Conservation (phyloP, 2,329 filamentous ascomycete genomes). For the Arthrobotrys pseudoclavata region DNA sequence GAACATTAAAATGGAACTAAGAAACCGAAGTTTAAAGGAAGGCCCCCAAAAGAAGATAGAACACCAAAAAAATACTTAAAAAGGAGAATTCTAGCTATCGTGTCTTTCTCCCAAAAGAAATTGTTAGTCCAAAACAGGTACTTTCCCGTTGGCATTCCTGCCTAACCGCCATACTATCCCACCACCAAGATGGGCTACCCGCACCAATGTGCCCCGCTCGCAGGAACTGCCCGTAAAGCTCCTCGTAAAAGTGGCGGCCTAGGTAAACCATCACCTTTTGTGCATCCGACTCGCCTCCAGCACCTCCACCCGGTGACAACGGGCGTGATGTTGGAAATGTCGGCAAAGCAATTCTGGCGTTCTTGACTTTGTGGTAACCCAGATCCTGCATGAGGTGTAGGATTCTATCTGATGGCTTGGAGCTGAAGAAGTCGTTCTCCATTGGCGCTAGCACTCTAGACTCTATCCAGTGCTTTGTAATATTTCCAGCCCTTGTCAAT, state of each 20-base stretch:
- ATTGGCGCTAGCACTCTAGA: slow-evolving; percentile 57
- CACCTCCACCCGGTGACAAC: slow-evolving; percentile 29
- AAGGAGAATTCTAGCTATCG: slow-evolving; percentile 38
- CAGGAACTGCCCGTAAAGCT: slow-evolving; percentile 60
- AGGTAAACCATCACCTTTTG: slow-evolving; percentile 60
- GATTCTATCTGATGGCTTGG: slow-evolving; percentile 59
- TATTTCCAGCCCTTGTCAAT: slow-evolving; percentile 55
- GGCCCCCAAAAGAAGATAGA: slow-evolving; percentile 40
- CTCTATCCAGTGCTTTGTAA: slow-evolving; percentile 60
- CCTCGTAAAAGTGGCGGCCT: slow-evolving; percentile 60
- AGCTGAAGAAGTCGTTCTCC: slow-evolving; percentile 58
- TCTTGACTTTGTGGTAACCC: slow-evolving; percentile 59
- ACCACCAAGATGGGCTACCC: slow-evolving; percentile 60
- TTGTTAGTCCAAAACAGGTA: slow-evolving; percentile 60
- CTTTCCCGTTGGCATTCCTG: slow-evolving; percentile 61
- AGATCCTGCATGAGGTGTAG: slow-evolving; percentile 56
- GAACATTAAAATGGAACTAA: slow-evolving; percentile 51
- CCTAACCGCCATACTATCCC: slow-evolving; percentile 60
- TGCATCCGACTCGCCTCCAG: slow-evolving; percentile 57
- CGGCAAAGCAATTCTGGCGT: slow-evolving; percentile 59
- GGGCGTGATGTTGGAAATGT: slow-evolving; percentile 41
- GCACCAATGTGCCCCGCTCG: slow-evolving; percentile 56
- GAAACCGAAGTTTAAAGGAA: slow-evolving; percentile 45
- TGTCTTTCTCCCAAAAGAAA: slow-evolving; percentile 61
- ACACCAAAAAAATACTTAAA: slow-evolving; percentile 38